Evolutionary conservation across 768 basidiomycete genomes (phyloP).

Genomic region (Auricularia sp.): DNA sequence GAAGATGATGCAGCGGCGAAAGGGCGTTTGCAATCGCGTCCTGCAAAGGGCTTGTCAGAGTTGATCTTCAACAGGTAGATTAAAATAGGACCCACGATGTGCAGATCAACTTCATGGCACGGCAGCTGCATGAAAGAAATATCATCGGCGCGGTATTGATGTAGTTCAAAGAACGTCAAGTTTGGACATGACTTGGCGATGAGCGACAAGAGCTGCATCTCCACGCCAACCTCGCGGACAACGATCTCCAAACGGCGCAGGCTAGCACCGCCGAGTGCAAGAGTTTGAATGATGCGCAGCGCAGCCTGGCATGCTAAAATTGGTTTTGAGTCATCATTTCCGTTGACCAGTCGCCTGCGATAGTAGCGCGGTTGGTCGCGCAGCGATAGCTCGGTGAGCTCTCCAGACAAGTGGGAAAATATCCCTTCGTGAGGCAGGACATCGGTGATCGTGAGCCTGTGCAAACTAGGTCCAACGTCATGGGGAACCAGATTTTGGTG

Average conservation of each 20-base stretch:
- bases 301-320: neutral
- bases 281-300: neutral
- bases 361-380: neutral
- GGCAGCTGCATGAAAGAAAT: no score
- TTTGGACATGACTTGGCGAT: neutral
- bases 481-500: no score
- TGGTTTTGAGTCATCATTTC: neutral
- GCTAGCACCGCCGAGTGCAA: neutral
- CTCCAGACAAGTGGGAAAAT: neutral
- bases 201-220: neutral
- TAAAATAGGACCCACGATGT: no score
- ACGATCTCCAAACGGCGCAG: neutral
- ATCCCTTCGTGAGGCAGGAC: neutral
- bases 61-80: no score
- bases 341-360: neutral
- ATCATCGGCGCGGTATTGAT: neutral
- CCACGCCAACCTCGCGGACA: neutral
- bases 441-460: neutral
- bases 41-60: no score
- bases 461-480: no score
- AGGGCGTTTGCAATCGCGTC: no score
- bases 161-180: neutral
- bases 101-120: no score
- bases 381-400: neutral
- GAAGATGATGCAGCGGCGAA: no score